These are phyloP conservation scores for Aspergillus ellipticus DNA, from an alignment of 495 filamentous ascomycete genomes.

Conservation along the genomic window DNA sequence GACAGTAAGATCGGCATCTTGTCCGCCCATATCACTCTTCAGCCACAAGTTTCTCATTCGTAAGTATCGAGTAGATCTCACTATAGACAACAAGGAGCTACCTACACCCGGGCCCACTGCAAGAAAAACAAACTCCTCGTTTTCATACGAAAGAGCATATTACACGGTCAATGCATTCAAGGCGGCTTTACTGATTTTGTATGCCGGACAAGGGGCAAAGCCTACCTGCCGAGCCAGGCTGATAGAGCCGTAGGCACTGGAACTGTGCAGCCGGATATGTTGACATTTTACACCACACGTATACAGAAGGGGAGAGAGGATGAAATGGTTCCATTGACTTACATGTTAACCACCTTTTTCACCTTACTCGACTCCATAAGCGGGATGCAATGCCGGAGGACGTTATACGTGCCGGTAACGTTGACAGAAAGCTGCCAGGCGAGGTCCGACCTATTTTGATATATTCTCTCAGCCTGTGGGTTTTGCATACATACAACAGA, in stretches of 20 bases:
- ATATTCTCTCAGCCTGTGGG: no score
- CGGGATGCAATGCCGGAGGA: slow-evolving; percentile 33
- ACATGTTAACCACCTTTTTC: slow-evolving; percentile 47
- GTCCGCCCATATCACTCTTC: slow-evolving; percentile 39
- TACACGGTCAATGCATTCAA: slow-evolving; percentile 44
- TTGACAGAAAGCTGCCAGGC: slow-evolving; percentile 32
- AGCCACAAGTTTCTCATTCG: slow-evolving; percentile 30
- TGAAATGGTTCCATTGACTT: no score
- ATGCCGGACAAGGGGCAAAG: slow-evolving; percentile 33
- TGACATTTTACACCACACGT: no score
- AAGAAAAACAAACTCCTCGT: slow-evolving; percentile 36
- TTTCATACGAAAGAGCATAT: slow-evolving; percentile 33
- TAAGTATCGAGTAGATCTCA: not conserved
- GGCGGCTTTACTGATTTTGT: slow-evolving; percentile 46
- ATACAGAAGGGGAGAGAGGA: no score
- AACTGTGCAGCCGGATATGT: slow-evolving; percentile 3
- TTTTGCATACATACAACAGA: no score
- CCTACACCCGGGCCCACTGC: slow-evolving; percentile 39
- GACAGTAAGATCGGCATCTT: slow-evolving; percentile 35
- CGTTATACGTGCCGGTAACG: slow-evolving; percentile 35
- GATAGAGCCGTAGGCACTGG: slow-evolving; percentile 35
- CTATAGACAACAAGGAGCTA: not conserved
- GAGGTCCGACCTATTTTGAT: slow-evolving; percentile 27
- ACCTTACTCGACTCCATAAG: slow-evolving; percentile 30
- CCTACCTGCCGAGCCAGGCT: slow-evolving; percentile 12